Conservation (phyloP, 2,329 filamentous ascomycete genomes). For the Mycocentrospora acerina region DNA sequence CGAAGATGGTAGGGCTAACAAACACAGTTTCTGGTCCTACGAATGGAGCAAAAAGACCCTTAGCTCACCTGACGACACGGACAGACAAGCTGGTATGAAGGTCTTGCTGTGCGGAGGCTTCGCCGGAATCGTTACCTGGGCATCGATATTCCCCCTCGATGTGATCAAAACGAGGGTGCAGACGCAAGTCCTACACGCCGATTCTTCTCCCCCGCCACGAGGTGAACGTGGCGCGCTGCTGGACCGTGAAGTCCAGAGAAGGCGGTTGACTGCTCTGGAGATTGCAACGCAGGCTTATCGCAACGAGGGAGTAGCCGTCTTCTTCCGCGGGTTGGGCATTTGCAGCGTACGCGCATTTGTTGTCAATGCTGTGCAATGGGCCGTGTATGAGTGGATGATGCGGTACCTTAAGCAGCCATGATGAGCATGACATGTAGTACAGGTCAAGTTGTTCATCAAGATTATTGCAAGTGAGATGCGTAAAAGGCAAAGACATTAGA, state of each 20-base stretch:
- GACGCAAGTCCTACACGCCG: slow-evolving; percentile 55
- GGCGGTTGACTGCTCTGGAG: slow-evolving; percentile 57
- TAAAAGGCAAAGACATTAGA: too few species aligned
- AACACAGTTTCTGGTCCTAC: slow-evolving; percentile 78
- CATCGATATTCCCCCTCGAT: slow-evolving; percentile 86
- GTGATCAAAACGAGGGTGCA: slow-evolving; percentile 93
- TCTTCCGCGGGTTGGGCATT: slow-evolving; percentile 78
- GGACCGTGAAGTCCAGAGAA: slow-evolving; percentile 25
- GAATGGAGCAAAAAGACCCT: slow-evolving; percentile 69
- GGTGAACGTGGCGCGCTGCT: slow-evolving; percentile 26
- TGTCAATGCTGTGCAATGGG: slow-evolving; percentile 93
- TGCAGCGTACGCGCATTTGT: slow-evolving; percentile 87
- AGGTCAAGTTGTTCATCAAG: too few species aligned
- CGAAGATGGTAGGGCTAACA: too few species aligned
- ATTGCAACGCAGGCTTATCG: slow-evolving; percentile 68
- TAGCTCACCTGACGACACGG: slow-evolving; percentile 47
- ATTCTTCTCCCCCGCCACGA: neutral
- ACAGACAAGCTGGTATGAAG: slow-evolving; percentile 58
- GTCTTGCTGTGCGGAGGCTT: slow-evolving; percentile 82
- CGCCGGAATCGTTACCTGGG: slow-evolving; percentile 86
- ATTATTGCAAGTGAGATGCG: too few species aligned
- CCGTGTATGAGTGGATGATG: slow-evolving; percentile 89
- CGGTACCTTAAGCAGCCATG: slow-evolving; percentile 28
- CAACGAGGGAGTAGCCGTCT: slow-evolving; percentile 70
- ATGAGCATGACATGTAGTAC: neutral